Conservation (phyloP, 1,139 yeast genomes). For the Suhomyces coccinellae region DNA sequence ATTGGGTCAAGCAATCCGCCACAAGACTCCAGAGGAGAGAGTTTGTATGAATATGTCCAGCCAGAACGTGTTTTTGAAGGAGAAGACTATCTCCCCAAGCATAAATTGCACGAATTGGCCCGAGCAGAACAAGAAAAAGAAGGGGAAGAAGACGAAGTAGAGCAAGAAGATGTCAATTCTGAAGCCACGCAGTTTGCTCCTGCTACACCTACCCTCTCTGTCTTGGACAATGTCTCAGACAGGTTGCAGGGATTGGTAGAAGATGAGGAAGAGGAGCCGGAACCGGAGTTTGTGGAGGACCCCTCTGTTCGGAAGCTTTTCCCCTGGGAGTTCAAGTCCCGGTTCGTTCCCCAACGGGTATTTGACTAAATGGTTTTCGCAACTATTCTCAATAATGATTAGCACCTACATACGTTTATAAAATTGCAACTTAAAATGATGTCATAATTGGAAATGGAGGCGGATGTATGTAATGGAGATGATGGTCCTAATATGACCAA, state of each 20-base stretch:
- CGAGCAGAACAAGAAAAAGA: not conserved
- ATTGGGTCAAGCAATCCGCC: slow-evolving; percentile 3
- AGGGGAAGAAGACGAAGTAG: not conserved
- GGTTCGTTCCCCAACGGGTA: slow-evolving; percentile 27
- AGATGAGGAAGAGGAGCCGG: not conserved
- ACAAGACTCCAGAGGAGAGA: slow-evolving; percentile 4
- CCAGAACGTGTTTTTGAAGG: slow-evolving; percentile 38
- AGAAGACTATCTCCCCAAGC: slow-evolving; percentile 32
- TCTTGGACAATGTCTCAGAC: slow-evolving; percentile 4
- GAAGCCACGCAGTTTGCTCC: slow-evolving; percentile 1
- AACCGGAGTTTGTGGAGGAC: slow-evolving; percentile 1
- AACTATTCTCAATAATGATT: not conserved
- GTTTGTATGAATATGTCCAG: slow-evolving; percentile 10
- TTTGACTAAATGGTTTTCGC: slow-evolving; percentile 22
- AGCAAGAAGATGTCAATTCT: not conserved
- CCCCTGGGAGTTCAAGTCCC: slow-evolving; percentile 39
- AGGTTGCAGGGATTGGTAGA: slow-evolving; percentile 5
- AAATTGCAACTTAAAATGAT: too few species aligned
- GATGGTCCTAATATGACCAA: too few species aligned
- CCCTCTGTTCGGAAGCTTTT: slow-evolving; percentile 26
- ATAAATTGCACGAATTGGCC: slow-evolving; percentile 17
- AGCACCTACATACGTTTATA: too few species aligned
- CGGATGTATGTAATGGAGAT: too few species aligned
- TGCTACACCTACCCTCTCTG: slow-evolving; percentile 6
- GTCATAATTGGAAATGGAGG: too few species aligned